Evolutionary conservation across 805 yeast species (phyloP).

Genomic region (Nakazawaea pomicola): DNA sequence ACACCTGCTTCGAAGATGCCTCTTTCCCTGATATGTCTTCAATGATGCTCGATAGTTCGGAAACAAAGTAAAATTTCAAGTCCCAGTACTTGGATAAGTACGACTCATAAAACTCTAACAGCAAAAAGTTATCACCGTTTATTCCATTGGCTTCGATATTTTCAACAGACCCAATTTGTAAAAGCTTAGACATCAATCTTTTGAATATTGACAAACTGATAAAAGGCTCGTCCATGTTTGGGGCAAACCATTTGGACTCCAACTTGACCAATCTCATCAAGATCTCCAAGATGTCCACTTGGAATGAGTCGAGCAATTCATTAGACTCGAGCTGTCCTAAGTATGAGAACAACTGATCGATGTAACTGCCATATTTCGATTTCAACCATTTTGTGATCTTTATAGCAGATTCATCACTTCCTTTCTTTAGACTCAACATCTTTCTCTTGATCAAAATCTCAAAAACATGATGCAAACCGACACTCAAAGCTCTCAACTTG

Average conservation of each 20-base stretch:
- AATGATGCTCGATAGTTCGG: constrained; percentile 25
- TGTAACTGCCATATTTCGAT: constrained; percentile 51
- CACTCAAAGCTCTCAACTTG: constrained; percentile 32
- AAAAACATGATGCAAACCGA: constrained; percentile 43
- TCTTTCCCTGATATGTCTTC: constrained; percentile 19
- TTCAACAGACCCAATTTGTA: constrained; percentile 18
- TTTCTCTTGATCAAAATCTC: constrained; percentile 40
- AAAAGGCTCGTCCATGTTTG: constrained; percentile 46
- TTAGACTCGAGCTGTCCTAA: constrained; percentile 35
- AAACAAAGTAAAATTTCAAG: constrained; percentile 68
- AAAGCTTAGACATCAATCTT: constrained; percentile 27
- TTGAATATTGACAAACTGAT: constrained; percentile 57
- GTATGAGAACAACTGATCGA: constrained; percentile 35
- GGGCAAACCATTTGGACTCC: constrained; percentile 51
- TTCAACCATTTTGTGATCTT: constrained; percentile 60
- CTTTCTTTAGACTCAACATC: constrained; percentile 28
- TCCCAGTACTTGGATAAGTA: constrained; percentile 65
- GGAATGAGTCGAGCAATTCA: constrained; percentile 41
- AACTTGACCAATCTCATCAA: constrained; percentile 48
- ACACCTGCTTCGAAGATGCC: constrained; percentile 13
- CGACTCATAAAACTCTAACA: constrained; percentile 51
- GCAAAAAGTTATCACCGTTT: constrained; percentile 29
- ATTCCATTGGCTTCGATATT: constrained; percentile 1
- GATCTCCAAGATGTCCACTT: constrained; percentile 48
- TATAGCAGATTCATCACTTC: constrained; percentile 38